Conservation (phyloP, 352 stramenopile genomes). For the Blastocystis sp. region DNA sequence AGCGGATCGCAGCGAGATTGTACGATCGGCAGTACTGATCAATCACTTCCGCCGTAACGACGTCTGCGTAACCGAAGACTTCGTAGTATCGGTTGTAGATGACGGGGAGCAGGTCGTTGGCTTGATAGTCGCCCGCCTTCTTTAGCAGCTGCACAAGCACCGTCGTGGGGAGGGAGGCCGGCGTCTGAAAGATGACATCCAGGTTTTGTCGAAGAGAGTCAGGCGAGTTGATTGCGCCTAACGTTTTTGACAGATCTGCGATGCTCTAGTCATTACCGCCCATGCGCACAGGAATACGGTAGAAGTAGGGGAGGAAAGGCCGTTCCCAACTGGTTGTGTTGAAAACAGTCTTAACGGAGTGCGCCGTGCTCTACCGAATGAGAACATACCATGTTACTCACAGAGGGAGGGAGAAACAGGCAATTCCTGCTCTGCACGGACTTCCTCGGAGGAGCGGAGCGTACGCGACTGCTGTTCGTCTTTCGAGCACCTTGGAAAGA, state of each 20-base stretch:
- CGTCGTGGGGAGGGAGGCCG: background rate
- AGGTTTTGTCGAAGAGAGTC: background rate
- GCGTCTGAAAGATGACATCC: background rate
- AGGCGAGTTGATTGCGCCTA: background rate
- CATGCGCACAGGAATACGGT: background rate
- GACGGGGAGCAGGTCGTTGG: background rate
- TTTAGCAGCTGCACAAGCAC: slow-evolving; percentile 4
- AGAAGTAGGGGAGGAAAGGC: no score
- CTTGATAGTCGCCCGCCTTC: slow-evolving; percentile 20
- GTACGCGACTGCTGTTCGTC: background rate
- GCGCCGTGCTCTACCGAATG: background rate
- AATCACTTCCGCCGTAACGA: slow-evolving; percentile 4
- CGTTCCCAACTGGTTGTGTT: no score
- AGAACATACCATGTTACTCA: background rate
- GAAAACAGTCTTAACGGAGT: no score
- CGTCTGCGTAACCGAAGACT: background rate
- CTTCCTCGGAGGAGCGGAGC: background rate
- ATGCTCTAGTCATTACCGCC: slow-evolving; percentile 8
- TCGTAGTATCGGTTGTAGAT: slow-evolving; percentile 5
- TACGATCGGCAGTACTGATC: slow-evolving; percentile 9
- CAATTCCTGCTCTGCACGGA: no score
- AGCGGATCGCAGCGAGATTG: slow-evolving; percentile 1
- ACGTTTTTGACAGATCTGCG: slow-evolving; percentile 15
- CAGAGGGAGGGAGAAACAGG: background rate
- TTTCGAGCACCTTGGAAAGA: background rate